phyloP scores from a whole-genome alignment of 2,329 filamentous ascomycete genomes.

The Pyricularia grisea region DNA sequence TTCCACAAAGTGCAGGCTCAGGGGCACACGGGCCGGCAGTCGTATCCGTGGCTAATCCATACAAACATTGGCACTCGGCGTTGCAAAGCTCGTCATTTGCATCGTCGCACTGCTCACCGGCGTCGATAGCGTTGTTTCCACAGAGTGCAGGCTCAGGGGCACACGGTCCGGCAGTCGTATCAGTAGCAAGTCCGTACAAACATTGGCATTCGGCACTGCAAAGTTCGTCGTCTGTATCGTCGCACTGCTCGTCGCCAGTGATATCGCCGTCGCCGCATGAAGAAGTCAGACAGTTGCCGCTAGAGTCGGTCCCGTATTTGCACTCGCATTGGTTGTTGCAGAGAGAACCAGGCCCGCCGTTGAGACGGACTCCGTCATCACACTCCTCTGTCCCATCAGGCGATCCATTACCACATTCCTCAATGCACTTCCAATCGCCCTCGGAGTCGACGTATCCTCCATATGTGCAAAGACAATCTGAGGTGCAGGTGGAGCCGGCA shows the following conservation, averaged over 20 bases:
- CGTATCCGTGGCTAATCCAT: too few species aligned
- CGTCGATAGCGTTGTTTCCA: too few species aligned
- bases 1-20: too few species aligned
- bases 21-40: too few species aligned
- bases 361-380: not conserved
- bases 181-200: too few species aligned
- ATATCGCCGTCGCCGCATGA: not conserved
- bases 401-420: not conserved
- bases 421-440: not conserved
- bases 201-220: too few species aligned
- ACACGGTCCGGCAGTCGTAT: too few species aligned
- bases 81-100: slow-evolving; percentile 25
- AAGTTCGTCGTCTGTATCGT: slow-evolving; percentile 26
- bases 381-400: not conserved
- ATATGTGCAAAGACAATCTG: slow-evolving; percentile 25
- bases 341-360: not conserved
- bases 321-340: not conserved
- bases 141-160: too few species aligned
- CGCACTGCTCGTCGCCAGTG: not conserved
- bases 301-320: not conserved
- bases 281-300: not conserved
- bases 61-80: slow-evolving; percentile 19
- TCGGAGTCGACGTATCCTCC: slow-evolving; percentile 10
- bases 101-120: slow-evolving; percentile 32
- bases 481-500: slow-evolving; percentile 24